A percentile compares a stretch with the other conserved stretches of the same genome.
Conservation (phyloP, 306 rosid species). For the apple (Malus domestica) region DNA sequence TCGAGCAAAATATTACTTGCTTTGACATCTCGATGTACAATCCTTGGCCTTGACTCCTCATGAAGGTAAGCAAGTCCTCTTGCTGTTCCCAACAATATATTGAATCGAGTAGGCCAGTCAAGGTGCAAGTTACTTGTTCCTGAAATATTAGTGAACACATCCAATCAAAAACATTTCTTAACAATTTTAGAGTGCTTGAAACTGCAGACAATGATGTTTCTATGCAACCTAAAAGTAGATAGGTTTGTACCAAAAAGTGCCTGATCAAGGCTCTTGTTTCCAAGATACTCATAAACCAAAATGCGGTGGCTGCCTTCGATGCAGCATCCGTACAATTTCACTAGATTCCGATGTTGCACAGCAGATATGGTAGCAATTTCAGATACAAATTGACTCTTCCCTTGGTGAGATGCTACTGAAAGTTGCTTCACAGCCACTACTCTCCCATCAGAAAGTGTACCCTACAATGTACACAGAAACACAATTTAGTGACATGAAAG, state of each 20-base stretch:
- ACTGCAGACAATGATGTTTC: neutral
- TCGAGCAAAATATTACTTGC: slow-evolving; percentile 38
- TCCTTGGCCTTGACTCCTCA: slow-evolving; percentile 24
- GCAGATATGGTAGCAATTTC: slow-evolving; percentile 28
- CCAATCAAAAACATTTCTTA: neutral
- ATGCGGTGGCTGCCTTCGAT: slow-evolving; percentile 15
- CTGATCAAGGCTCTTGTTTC: slow-evolving; percentile 27
- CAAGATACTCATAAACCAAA: slow-evolving; percentile 29
- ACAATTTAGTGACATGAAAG: no score
- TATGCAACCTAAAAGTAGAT: neutral
- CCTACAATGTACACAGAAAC: no score
- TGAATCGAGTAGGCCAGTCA: slow-evolving; percentile 28
- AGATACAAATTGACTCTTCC: slow-evolving; percentile 19
- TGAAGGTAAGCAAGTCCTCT: slow-evolving; percentile 33
- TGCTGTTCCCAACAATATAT: slow-evolving; percentile 23
- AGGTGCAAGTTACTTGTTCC: slow-evolving; percentile 7
- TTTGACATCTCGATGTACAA: slow-evolving; percentile 36
- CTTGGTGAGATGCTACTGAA: slow-evolving; percentile 22
- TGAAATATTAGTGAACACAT: neutral
- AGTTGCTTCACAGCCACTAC: slow-evolving; percentile 30
- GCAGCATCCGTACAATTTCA: slow-evolving; percentile 30
- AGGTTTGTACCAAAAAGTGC: slow-evolving; percentile 21
- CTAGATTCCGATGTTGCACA: slow-evolving; percentile 24
- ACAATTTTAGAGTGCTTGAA: neutral
- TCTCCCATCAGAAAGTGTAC: slow-evolving; percentile 23